These are phyloP conservation scores for Magnusiomyces suaveolens DNA, from an alignment of 1,139 yeast genomes.

Conservation along the genomic window DNA sequence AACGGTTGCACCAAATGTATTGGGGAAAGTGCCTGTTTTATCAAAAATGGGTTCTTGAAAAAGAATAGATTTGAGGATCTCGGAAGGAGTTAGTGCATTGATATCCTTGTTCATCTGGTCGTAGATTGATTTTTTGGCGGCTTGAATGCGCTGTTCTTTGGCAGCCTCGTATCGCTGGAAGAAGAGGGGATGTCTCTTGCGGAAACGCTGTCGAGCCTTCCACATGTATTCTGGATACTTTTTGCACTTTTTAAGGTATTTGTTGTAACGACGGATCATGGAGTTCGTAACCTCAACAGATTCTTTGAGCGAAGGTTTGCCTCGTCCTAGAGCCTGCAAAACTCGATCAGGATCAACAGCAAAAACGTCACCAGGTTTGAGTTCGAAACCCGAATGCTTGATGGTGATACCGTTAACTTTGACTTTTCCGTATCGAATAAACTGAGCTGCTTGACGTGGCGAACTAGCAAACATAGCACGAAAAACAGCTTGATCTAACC, in stretches of 20 bases:
- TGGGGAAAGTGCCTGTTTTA: constrained; percentile 21
- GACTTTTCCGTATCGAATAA: constrained; percentile 73
- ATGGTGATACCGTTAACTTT: constrained; percentile 71
- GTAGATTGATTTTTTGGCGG: constrained; percentile 29
- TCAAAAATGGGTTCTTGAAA: constrained; percentile 32
- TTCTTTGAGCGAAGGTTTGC: constrained; percentile 63
- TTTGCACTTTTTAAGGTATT: constrained; percentile 50
- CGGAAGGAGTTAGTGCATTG: constrained; percentile 27
- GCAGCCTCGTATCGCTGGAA: constrained; percentile 26
- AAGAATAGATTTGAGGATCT: constrained; percentile 37
- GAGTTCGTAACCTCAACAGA: constrained; percentile 59
- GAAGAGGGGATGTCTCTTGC: constrained; percentile 37
- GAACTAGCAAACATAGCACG: constrained; percentile 92
- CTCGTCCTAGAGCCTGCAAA: constrained; percentile 71
- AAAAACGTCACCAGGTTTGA: constrained; percentile 80
- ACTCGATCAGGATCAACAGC: constrained; percentile 81
- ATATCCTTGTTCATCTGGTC: constrained; percentile 30
- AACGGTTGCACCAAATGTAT: constrained; percentile 17
- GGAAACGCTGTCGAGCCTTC: constrained; percentile 39
- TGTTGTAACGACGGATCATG: constrained; percentile 70
- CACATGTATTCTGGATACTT: constrained; percentile 51
- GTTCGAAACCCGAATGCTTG: constrained; percentile 68
- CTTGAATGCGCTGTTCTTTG: constrained; percentile 17
- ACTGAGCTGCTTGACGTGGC: constrained; percentile 87
- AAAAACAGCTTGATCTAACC: constrained; percentile 83